These are phyloP conservation scores for Clonostachys solani DNA, from an alignment of 2,329 filamentous ascomycete genomes.

Conservation along the genomic window DNA sequence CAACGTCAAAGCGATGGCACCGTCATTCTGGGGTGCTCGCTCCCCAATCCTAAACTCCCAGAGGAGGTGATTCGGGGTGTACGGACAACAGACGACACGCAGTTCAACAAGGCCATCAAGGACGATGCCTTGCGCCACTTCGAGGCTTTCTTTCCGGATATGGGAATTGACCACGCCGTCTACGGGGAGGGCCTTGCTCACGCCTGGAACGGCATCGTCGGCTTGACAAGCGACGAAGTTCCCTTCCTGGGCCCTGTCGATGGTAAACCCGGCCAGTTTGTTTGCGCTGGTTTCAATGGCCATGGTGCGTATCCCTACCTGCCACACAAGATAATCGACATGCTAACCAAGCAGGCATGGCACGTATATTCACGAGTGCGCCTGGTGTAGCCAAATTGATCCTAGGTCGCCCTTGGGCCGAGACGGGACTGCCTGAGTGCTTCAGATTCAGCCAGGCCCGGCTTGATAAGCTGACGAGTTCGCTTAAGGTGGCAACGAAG, in stretches of 20 bases:
- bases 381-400: slow-evolving; percentile 36
- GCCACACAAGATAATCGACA: background rate
- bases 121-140: background rate
- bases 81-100: background rate
- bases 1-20: slow-evolving; percentile 24
- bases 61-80: background rate
- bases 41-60: background rate
- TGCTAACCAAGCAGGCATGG: slow-evolving; percentile 20
- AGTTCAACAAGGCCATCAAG: background rate
- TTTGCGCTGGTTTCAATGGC: slow-evolving; percentile 41
- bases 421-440: slow-evolving; percentile 21
- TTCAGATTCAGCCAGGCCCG: slow-evolving; percentile 1
- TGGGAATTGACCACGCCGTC: background rate
- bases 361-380: slow-evolving; percentile 38
- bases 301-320: background rate
- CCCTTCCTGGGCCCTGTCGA: slow-evolving; percentile 37
- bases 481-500: background rate
- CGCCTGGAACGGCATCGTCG: slow-evolving; percentile 41
- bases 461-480: background rate
- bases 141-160: background rate
- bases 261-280: slow-evolving; percentile 34
- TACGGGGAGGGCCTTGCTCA: slow-evolving; percentile 36
- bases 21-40: background rate
- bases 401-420: slow-evolving; percentile 26
- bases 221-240: slow-evolving; percentile 38